Base-by-base conservation (phyloP, 176 grass and related monocot genomes). In the Carex myosuroides region DNA sequence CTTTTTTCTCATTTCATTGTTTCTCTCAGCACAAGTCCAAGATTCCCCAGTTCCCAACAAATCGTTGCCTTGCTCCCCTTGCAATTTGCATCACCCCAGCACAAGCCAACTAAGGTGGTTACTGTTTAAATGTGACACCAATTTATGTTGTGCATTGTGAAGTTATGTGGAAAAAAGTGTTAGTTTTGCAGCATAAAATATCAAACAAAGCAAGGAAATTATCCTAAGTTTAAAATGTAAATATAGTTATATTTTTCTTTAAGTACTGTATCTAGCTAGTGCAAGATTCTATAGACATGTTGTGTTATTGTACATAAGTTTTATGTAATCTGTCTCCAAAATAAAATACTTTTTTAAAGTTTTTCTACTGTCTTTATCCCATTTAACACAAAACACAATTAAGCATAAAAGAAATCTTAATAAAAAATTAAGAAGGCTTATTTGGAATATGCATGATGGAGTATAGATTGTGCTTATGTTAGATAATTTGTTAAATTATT, bases 1-100 rank as follows among this genome's bases (percentile, higher is more conserved):
- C 42, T 52, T 52, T 52, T 52, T 13, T 65, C 41, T 80, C 29
- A 76, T 55, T 57, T 56, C 14, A 42, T 70, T 42, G 73, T 82
- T 82, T 82, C 80, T 13, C 61, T 82, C 39, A 33, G 17, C 21
- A 83, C 62, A 66, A 83, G 18, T 30, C 46, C 60, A 50, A 83
- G 62, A 83, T 83, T 18, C 80, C 62, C 62, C 80, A 83, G 69
- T 68, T 83, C 80, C 80, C 62, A 83, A 83, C 80, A 83, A 50
- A 30, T 68, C 53, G 80, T 66, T 83, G 62, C 60, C 80, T 83
- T 83, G 80, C 62, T 83, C 80, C 62, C 80, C 80, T 83, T 81
- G 39, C 33, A 35, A 35, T 39, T 39, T 39, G 37, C 60, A 83
- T 69, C 80, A 67, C 32, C 60, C 24, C 9, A 35, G 35, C 13